phyloP scores from a whole-genome alignment of 73 alveolate genomes.

The Paramecium sonneborni region DNA sequence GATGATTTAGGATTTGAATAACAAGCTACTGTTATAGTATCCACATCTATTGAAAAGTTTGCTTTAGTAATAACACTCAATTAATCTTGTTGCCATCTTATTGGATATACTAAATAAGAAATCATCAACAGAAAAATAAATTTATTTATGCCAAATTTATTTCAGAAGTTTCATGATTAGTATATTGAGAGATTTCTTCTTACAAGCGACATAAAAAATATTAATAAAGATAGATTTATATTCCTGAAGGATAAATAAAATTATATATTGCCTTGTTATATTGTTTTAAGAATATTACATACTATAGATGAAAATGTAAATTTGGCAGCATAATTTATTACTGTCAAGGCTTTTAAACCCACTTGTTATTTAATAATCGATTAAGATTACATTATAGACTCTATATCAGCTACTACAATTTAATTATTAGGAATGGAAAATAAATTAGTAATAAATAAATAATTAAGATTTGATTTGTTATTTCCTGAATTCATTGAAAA shows the following conservation, averaged over 20 bases:
- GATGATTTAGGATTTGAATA: slow-evolving; percentile 28
- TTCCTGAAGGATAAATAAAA: slow-evolving; percentile 10
- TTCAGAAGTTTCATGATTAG: not conserved
- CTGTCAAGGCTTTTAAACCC: not conserved
- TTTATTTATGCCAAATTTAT: slow-evolving; percentile 25
- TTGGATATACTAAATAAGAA: slow-evolving; percentile 1
- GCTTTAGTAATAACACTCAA: not conserved
- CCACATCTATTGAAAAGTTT: not conserved
- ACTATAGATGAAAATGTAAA: slow-evolving; percentile 1
- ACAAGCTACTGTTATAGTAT: not conserved
- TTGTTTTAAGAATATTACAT: not conserved
- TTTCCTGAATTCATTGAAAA: slow-evolving; percentile 1
- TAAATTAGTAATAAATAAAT: not conserved
- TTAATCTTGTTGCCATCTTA: not conserved
- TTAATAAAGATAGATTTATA: slow-evolving; percentile 11
- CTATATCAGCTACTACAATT: slow-evolving; percentile 16
- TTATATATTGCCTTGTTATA: not conserved
- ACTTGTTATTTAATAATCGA: not conserved
- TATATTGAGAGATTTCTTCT: slow-evolving; percentile 15
- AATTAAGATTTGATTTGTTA: not conserved
- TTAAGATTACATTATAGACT: not conserved
- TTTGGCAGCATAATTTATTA: slow-evolving; percentile 13
- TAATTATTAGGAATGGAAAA: not conserved
- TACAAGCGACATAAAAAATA: not conserved
- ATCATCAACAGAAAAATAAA: slow-evolving; percentile 27